phyloP scores from a whole-genome alignment of 75 land plant species.

The Azolla pinnata region DNA sequence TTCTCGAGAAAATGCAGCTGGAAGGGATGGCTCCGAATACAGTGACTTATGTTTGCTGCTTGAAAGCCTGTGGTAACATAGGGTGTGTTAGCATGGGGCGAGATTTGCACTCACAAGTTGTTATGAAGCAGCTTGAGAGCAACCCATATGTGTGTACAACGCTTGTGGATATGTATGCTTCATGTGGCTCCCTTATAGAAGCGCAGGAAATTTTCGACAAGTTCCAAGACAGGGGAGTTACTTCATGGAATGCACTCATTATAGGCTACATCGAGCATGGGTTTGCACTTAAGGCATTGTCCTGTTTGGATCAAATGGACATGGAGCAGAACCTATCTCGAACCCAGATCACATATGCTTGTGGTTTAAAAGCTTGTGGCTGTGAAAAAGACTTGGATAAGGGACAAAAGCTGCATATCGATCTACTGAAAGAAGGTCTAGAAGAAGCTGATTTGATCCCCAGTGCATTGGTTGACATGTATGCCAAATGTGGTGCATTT shows the following conservation, averaged over 20 bases:
- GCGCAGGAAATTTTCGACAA: conserved; percentile 11
- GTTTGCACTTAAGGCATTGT: neutral
- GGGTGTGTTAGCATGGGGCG: conserved; percentile 41
- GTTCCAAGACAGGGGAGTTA: neutral
- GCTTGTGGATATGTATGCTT: conserved; percentile 13
- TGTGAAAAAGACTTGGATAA: neutral
- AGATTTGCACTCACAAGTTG: conserved; percentile 48
- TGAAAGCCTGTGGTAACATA: conserved; percentile 36
- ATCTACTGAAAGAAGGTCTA: neutral
- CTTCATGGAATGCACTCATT: conserved; percentile 19
- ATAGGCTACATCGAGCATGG: neutral
- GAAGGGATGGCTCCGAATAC: conserved; percentile 10
- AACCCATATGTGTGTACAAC: neutral
- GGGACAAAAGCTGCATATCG: neutral
- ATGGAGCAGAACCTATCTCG: neutral
- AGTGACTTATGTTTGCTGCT: conserved; percentile 15
- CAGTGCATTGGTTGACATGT: neutral
- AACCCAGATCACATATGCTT: no score
- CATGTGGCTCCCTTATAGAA: conserved; percentile 10
- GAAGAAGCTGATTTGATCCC: neutral
- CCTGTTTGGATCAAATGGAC: neutral
- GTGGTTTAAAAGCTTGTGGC: conserved; percentile 1
- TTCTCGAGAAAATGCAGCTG: conserved; percentile 14
- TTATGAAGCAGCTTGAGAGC: neutral
- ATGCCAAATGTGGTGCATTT: neutral